Base-by-base conservation (phyloP, 495 filamentous ascomycete genomes). In the Podospora sp. region DNA sequence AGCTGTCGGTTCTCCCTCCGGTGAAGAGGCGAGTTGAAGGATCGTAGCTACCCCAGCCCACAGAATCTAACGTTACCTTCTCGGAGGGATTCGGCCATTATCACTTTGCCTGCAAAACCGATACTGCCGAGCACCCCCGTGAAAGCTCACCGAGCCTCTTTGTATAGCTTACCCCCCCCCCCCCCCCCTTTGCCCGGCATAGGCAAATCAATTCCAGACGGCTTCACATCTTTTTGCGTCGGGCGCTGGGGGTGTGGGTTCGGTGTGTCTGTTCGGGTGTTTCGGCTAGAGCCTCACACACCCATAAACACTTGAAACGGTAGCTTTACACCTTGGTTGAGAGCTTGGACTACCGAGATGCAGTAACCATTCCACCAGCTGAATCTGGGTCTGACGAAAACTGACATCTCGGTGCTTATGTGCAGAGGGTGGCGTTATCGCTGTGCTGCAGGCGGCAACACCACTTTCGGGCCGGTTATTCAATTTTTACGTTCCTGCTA, bases 41-140 rank as follows among this genome's bases (percentile, higher is more conserved):
- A n/a, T n/a, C n/a, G n/a, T 26, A 26, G 16, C 24, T 55, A 55
- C 20, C 21, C 52, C 52, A 14, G n/a, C 52, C 6, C 8, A n/a
- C 21, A 22, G 16, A n/a, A 55, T 55, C 20, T 55, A 55, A 55
- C 52, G 52, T 55, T 55, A 26, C 52, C n/a, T 11, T 55, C 52
- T 11, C 24, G 21, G 52, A 55, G 22, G 52, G 52, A 55, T 55
- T 55, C 52, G 52, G 52, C 11, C 52, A 12, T 4, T n/a, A 22
- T 24, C 6, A 55, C 52, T 14, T 12, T 2, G 2, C 4, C 40
- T 46, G 12, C 52, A 9, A n/a, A 55, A 55, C 20, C 52, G 52
- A n/a, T n/a, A 55, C 52, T 55, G 21, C 52, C 6, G 52, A n/a
- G 20, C 24, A 26, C 2, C 21, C 29, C 40, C 40, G 40, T 46